These are phyloP conservation scores for Cercospora berteroae DNA, from an alignment of 2,329 filamentous ascomycete species.

Conservation along the genomic window DNA sequence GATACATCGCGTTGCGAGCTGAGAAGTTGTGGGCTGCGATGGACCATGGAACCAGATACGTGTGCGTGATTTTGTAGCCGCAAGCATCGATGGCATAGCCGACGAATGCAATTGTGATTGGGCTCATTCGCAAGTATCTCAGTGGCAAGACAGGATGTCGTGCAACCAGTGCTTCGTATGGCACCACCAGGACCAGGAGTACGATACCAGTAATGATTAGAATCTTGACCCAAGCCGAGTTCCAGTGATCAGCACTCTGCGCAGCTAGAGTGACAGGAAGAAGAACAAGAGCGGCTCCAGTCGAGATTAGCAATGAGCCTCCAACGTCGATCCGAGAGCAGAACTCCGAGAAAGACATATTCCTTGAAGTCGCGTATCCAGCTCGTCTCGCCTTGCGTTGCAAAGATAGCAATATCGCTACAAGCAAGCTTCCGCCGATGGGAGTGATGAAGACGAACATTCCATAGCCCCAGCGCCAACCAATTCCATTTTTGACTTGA, in stretches of 20 bases:
- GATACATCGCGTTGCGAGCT: conserved; percentile 46
- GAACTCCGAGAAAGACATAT: conserved; percentile 36
- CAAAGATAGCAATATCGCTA: conserved; percentile 41
- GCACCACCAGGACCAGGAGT: conserved; percentile 45
- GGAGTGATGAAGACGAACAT: conserved; percentile 48
- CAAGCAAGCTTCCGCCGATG: conserved; percentile 38
- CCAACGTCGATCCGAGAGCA: conserved; percentile 36
- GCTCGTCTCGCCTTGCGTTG: conserved; percentile 38
- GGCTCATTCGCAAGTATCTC: conserved; percentile 46
- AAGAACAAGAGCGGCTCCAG: conserved; percentile 50
- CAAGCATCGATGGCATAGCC: conserved; percentile 46
- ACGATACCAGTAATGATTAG: conserved; percentile 47
- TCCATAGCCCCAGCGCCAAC: conserved; percentile 48
- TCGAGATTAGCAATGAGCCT: conserved; percentile 49
- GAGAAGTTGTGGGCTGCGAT: conserved; percentile 45
- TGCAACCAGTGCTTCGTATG: conserved; percentile 50
- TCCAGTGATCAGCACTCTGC: conserved; percentile 42
- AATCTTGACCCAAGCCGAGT: conserved; percentile 47
- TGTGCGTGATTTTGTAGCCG: conserved; percentile 48
- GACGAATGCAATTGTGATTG: conserved; percentile 45
- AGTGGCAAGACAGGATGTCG: conserved; percentile 48
- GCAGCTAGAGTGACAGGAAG: conserved; percentile 50
- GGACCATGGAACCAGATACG: conserved; percentile 51
- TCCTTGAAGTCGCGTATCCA: conserved; percentile 32
- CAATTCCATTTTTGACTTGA: conserved; percentile 42